Conservation (phyloP, 2,329 filamentous ascomycete genomes). For the Colletotrichum destructivum region DNA sequence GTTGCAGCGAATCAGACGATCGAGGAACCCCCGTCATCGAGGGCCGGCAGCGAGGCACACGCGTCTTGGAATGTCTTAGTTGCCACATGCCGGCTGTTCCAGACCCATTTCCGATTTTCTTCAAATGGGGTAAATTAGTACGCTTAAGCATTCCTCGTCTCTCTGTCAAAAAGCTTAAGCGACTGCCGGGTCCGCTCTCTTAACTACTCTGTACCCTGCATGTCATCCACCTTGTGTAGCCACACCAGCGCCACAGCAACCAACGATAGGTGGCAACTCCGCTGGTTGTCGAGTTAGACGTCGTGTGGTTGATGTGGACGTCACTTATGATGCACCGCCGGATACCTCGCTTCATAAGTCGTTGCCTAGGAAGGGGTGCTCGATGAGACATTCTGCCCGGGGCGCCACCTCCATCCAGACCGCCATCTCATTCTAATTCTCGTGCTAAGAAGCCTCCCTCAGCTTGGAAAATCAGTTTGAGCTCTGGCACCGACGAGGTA, state of each 20-base stretch:
- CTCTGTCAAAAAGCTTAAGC: not conserved
- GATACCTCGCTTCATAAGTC: not conserved
- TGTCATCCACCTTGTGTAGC: conserved; percentile 4
- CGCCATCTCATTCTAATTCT: not conserved
- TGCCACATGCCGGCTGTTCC: conserved; percentile 6
- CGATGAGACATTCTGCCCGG: not conserved
- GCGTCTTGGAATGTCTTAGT: conserved; percentile 21
- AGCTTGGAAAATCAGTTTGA: conserved; percentile 38
- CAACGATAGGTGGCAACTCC: too few relatives aligned
- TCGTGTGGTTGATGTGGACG: not conserved
- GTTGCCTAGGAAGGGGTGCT: too few relatives aligned
- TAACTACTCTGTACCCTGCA: conserved; percentile 25
- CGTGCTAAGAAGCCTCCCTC: conserved; percentile 3
- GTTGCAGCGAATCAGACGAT: conserved; percentile 4
- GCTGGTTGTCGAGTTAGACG: not conserved
- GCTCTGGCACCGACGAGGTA: conserved; percentile 36
- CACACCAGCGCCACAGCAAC: conserved; percentile 10
- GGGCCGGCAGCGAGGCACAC: not conserved
- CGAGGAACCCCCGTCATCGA: too few relatives aligned
- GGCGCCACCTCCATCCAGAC: not conserved
- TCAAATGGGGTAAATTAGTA: conserved; percentile 16
- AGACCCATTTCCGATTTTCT: not conserved
- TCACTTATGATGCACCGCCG: not conserved
- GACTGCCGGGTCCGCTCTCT: not conserved
- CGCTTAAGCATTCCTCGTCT: conserved; percentile 7